These are phyloP conservation scores for Chaetomium globosum DNA, from an alignment of 2,329 filamentous ascomycete species.

Conservation along the genomic window DNA sequence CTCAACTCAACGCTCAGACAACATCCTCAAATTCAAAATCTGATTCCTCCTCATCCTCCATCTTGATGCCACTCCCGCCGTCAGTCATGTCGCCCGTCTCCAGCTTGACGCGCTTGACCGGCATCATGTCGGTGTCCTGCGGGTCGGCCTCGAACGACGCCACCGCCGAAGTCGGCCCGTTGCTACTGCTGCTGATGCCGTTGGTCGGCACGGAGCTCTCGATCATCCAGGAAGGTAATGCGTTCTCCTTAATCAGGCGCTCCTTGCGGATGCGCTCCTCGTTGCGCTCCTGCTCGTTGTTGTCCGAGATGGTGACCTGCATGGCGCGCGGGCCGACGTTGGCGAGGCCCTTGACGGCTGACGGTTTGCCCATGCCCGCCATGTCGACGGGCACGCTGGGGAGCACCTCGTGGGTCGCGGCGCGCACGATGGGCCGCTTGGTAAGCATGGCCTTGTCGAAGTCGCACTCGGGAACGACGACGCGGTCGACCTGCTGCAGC, in stretches of 20 bases:
- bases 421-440: constrained; percentile 65
- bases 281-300: constrained; percentile 67
- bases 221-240: constrained; percentile 70
- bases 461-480: constrained; percentile 71
- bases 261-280: constrained; percentile 64
- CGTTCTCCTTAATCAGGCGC: constrained; percentile 68
- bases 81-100: constrained; percentile 43
- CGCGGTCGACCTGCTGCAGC: constrained; percentile 74
- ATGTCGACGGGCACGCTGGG: constrained; percentile 61
- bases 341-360: constrained; percentile 68
- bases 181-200: neutral
- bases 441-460: constrained; percentile 69
- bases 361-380: constrained; percentile 56
- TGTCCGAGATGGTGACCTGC: constrained; percentile 68
- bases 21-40: constrained; percentile 64
- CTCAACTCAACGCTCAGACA: constrained; percentile 25
- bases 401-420: constrained; percentile 67
- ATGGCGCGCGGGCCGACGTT: constrained; percentile 70
- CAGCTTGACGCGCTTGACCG: constrained; percentile 64
- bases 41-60: constrained; percentile 54
- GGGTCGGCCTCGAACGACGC: constrained; percentile 41
- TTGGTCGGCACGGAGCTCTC: constrained; percentile 62
- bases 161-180: no score
- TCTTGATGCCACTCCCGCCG: constrained; percentile 29
- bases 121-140: constrained; percentile 52